Conservation (phyloP, 306 rosid genomes). For the Elaeagnus macrophylla region DNA sequence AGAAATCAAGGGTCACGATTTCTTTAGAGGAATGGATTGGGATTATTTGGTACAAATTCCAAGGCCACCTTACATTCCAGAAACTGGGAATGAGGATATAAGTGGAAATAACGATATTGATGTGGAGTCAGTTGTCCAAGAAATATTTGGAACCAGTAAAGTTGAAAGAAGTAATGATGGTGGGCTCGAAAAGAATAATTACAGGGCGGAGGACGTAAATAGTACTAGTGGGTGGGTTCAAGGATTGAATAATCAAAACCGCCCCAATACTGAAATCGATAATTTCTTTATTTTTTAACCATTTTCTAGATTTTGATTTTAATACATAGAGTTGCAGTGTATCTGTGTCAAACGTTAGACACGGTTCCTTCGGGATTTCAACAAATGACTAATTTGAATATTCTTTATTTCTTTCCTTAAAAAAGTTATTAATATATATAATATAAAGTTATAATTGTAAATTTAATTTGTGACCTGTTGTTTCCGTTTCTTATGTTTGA, state of each 20-base stretch:
- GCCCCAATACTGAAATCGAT: conserved; percentile 6
- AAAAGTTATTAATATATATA: no score
- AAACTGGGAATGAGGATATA: conserved; percentile 22
- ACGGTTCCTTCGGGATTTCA: no score
- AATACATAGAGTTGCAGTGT: no score
- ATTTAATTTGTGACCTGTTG: no score
- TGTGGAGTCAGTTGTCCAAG: conserved; percentile 52
- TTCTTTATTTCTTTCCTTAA: no score
- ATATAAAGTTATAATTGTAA: no score
- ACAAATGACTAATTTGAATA: no score
- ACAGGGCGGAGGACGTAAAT: background rate
- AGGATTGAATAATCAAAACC: conserved; percentile 9
- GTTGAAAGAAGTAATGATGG: background rate
- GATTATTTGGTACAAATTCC: conserved; percentile 36
- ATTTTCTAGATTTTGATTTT: conserved; percentile 1
- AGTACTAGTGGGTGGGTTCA: conserved; percentile 26
- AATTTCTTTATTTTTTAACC: conserved; percentile 34
- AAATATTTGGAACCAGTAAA: conserved; percentile 26
- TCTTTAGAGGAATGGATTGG: conserved; percentile 52
- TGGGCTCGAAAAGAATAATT: background rate
- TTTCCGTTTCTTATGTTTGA: no score
- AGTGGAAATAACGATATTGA: conserved; percentile 23
- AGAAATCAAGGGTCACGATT: conserved; percentile 60
- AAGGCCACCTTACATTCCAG: conserved; percentile 73
- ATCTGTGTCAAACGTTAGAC: no score